Conservation (phyloP, 139 green algal genomes). For the Microglena sp. region DNA sequence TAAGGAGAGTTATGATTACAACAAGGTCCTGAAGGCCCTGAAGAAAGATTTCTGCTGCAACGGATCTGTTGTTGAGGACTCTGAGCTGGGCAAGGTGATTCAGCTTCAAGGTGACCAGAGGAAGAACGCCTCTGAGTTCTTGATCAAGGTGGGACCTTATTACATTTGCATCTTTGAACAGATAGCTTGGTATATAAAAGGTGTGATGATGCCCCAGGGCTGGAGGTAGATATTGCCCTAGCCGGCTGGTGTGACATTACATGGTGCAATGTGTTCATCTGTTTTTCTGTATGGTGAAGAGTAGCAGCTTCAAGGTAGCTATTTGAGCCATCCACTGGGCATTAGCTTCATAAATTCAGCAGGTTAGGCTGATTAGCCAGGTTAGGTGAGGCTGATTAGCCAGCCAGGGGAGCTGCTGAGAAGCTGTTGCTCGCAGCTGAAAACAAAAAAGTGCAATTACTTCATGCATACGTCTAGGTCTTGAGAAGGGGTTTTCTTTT, state of each 20-base stretch:
- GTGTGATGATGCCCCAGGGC: too few species aligned
- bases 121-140: slow-evolving; percentile 94
- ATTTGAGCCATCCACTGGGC: too few species aligned
- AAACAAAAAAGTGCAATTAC: not conserved
- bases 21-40: slow-evolving; percentile 97
- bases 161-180: too few species aligned
- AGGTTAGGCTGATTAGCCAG: not conserved
- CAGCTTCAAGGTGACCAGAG: slow-evolving; percentile 99
- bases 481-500: too few species aligned
- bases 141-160: slow-evolving; percentile 47
- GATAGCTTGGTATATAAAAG: too few species aligned
- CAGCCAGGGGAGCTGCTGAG: too few species aligned
- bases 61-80: slow-evolving; percentile 94
- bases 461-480: not conserved
- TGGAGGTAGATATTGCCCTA: not conserved
- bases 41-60: slow-evolving; percentile 99
- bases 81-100: slow-evolving; percentile 89
- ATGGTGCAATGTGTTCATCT: too few species aligned
- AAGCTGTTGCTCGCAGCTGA: too few species aligned
- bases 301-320: too few species aligned
- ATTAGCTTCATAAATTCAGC: not conserved
- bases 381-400: too few species aligned
- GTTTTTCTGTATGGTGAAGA: too few species aligned
- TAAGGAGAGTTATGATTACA: slow-evolving; percentile 89
- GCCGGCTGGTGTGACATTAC: too few species aligned